phyloP scores from a whole-genome alignment of 768 basidiomycete species.

The Amanita thiersii region DNA sequence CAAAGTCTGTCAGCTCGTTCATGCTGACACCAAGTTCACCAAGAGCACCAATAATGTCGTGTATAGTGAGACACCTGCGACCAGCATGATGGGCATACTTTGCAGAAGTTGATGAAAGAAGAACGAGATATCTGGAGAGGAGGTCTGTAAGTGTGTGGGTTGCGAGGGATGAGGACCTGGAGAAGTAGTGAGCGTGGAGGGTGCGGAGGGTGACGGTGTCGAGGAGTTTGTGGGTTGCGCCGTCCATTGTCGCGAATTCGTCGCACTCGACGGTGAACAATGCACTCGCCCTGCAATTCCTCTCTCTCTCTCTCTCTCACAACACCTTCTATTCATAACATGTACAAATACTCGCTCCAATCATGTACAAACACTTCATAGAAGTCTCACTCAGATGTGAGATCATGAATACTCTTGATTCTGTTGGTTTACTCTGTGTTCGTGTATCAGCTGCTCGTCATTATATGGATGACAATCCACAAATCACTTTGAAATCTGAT shows the following conservation, averaged over 20 bases:
- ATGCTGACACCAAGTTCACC: slow-evolving; percentile 69
- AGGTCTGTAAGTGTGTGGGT: slow-evolving; percentile 65
- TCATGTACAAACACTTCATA: slow-evolving; percentile 7
- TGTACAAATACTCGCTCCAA: slow-evolving; percentile 7
- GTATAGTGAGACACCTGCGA: slow-evolving; percentile 43
- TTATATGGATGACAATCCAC: no score
- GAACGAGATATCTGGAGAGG: slow-evolving; percentile 62
- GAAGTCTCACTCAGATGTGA: no score
- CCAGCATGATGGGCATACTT: slow-evolving; percentile 73
- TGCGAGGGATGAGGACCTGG: slow-evolving; percentile 68
- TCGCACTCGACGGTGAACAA: background rate
- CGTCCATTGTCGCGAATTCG: slow-evolving; percentile 34
- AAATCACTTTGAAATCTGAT: no score
- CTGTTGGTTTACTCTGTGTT: no score
- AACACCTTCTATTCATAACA: background rate
- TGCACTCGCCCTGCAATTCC: no score
- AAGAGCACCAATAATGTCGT: slow-evolving; percentile 59
- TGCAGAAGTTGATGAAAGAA: slow-evolving; percentile 60
- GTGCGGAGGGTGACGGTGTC: slow-evolving; percentile 63
- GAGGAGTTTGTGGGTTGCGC: slow-evolving; percentile 48
- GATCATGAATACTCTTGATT: no score
- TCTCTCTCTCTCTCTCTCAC: no score
- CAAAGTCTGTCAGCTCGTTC: slow-evolving; percentile 65
- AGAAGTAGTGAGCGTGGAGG: slow-evolving; percentile 72
- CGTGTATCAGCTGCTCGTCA: no score